phyloP scores from a whole-genome alignment of 1,139 yeast species.

The Zhuliangozyma blackwelliae region DNA sequence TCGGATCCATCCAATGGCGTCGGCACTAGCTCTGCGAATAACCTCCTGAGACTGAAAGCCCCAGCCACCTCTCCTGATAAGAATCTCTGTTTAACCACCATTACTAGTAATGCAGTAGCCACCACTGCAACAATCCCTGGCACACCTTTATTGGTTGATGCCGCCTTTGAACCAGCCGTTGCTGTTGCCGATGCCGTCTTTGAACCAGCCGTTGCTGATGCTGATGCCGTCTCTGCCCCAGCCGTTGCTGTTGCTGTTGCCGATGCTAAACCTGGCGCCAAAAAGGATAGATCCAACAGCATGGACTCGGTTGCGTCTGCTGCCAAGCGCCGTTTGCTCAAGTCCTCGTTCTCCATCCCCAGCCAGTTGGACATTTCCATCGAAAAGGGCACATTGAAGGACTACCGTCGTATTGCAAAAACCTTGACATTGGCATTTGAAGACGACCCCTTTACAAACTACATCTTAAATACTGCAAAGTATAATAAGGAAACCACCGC shows the following conservation, averaged over 20 bases:
- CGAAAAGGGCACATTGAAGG: conserved; percentile 28
- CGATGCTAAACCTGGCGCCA: not conserved
- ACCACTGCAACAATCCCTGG: not conserved
- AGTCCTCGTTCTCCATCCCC: conserved; percentile 11
- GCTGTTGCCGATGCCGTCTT: not conserved
- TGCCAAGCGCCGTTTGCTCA: not conserved
- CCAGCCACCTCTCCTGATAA: conserved; percentile 4
- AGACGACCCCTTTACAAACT: conserved; percentile 40
- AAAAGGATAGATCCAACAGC: not conserved
- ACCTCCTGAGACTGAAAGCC: conserved; percentile 9
- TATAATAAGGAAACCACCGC: conserved; percentile 17
- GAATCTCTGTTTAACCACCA: conserved; percentile 1
- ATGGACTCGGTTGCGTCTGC: not conserved
- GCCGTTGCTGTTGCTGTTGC: not conserved
- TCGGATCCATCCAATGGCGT: not conserved
- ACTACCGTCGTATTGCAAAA: conserved; percentile 35
- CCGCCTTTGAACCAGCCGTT: not conserved
- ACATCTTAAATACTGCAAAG: conserved; percentile 30
- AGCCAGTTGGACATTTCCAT: conserved; percentile 25
- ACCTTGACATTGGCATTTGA: conserved; percentile 37
- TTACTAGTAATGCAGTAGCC: not conserved
- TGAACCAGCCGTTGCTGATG: not conserved
- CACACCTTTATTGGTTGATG: not conserved
- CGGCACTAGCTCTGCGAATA: conserved; percentile 1
- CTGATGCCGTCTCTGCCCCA: not conserved